A percentile compares a stretch with the other conserved stretches of the same genome.
Evolutionary conservation across 108 stramenopile genomes (phyloP).

Genomic region (Schizochytrium sp.): DNA sequence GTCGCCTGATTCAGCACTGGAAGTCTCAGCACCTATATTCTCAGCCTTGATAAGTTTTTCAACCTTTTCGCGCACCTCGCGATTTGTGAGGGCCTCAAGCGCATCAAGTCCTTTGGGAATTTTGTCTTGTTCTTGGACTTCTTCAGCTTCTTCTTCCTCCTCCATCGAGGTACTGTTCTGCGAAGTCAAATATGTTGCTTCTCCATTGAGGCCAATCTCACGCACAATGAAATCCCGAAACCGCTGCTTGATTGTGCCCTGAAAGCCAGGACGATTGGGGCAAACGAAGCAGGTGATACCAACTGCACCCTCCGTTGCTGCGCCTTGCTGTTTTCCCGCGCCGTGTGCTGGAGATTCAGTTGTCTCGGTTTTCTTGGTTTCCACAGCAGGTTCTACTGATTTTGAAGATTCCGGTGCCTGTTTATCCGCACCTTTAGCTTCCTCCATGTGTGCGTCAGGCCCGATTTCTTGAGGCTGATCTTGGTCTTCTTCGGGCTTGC

Average conservation of each 20-base stretch:
- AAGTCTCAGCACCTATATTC: neutral
- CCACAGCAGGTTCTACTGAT: too few relatives aligned
- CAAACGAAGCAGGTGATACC: constrained; percentile 11
- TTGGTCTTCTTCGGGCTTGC: too few relatives aligned
- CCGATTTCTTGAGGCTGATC: too few relatives aligned
- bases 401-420: too few relatives aligned
- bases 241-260: constrained; percentile 70
- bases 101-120: neutral
- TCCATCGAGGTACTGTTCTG: neutral
- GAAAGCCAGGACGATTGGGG: constrained; percentile 60
- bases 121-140: neutral
- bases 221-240: constrained; percentile 73
- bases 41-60: constrained; percentile 60
- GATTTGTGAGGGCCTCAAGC: constrained; percentile 13
- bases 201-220: constrained; percentile 67
- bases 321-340: neutral
- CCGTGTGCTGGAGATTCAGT: too few relatives aligned
- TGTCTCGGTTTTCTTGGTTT: too few relatives aligned
- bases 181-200: constrained; percentile 10
- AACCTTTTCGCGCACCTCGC: constrained; percentile 66
- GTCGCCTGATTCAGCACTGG: too few relatives aligned
- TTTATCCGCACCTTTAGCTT: too few relatives aligned
- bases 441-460: too few relatives aligned
- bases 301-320: neutral
- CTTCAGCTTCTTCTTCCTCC: neutral